Percentiles rank a stretch among this genome's conserved stretches.
These are phyloP conservation scores for Alloteropsis semialata DNA, from an alignment of 176 grass and related monocot species.

Conservation along the genomic window DNA sequence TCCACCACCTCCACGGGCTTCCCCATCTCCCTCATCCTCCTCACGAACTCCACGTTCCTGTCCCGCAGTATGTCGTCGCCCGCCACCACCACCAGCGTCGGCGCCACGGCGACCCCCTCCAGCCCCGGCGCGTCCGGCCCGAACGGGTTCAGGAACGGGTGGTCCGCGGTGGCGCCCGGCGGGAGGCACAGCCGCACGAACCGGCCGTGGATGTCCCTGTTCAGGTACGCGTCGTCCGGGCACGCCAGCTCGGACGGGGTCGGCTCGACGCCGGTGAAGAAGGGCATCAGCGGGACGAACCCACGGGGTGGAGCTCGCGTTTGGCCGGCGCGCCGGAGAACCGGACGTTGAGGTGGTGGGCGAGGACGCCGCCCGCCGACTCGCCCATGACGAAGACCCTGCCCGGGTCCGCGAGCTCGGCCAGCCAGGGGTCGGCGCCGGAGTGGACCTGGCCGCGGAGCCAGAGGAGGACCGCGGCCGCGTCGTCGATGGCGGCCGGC, in stretches of 20 bases:
- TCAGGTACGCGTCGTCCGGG: neutral
- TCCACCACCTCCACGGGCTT: neutral
- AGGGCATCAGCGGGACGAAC: too few relatives aligned
- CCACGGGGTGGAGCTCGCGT: neutral
- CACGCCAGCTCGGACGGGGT: too few relatives aligned
- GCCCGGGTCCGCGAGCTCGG: neutral
- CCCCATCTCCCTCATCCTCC: neutral
- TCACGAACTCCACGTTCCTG: neutral
- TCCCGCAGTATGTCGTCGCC: neutral
- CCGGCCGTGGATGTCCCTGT: neutral
- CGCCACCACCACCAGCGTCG: neutral
- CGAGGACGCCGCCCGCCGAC: neutral
- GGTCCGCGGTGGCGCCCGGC: neutral
- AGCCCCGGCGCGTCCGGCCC: neutral
- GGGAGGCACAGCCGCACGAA: neutral
- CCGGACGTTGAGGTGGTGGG: neutral
- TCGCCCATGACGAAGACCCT: neutral
- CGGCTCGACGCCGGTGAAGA: too few relatives aligned
- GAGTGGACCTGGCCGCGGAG: neutral
- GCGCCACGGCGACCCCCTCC: neutral
- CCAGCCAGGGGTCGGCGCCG: neutral
- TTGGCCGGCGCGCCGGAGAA: neutral
- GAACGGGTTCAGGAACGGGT: neutral
- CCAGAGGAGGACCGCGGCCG: neutral
- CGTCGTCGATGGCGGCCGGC: constrained; percentile 37